phyloP scores from a whole-genome alignment of 2,329 filamentous ascomycete species.

The Nothopassalora personata region DNA sequence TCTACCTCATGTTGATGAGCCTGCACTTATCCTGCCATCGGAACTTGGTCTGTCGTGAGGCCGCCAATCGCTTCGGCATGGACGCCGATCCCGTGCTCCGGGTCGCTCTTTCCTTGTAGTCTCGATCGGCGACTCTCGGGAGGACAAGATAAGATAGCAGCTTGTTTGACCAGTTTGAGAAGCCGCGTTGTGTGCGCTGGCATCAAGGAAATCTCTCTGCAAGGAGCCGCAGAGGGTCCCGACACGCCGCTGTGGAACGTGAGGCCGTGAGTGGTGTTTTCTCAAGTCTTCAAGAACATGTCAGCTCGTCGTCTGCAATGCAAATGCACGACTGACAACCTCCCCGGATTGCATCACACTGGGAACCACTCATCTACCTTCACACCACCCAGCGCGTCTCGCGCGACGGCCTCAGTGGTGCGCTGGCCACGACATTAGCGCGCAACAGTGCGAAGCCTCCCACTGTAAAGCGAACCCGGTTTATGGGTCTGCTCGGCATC shows the following conservation, averaged over 20 bases:
- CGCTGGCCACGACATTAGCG: slow-evolving; percentile 14
- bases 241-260: slow-evolving; percentile 14
- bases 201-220: slow-evolving; percentile 18
- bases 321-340: slow-evolving; percentile 14
- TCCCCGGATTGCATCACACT: slow-evolving; percentile 8
- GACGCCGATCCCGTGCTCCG: slow-evolving; percentile 7
- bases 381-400: slow-evolving; percentile 7
- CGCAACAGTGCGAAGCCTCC: not conserved
- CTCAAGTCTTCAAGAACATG: slow-evolving; percentile 9
- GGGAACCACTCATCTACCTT: slow-evolving; percentile 2
- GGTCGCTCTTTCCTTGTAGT: slow-evolving; percentile 1
- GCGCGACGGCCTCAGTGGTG: slow-evolving; percentile 11
- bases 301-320: slow-evolving; percentile 15
- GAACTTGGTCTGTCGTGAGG: slow-evolving; percentile 4
- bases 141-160: slow-evolving; percentile 17
- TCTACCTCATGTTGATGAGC: slow-evolving; percentile 5
- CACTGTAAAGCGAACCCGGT: slow-evolving; percentile 14
- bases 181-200: slow-evolving; percentile 18
- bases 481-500: slow-evolving; percentile 9
- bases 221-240: slow-evolving; percentile 21
- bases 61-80: slow-evolving; percentile 9
- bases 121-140: slow-evolving; percentile 8
- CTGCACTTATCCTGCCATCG: slow-evolving; percentile 1
- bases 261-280: slow-evolving; percentile 14
- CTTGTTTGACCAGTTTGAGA: slow-evolving; percentile 19